Evolutionary conservation across 768 basidiomycete genomes (phyloP).

Genomic region (Xerocomellus chrysenteron): DNA sequence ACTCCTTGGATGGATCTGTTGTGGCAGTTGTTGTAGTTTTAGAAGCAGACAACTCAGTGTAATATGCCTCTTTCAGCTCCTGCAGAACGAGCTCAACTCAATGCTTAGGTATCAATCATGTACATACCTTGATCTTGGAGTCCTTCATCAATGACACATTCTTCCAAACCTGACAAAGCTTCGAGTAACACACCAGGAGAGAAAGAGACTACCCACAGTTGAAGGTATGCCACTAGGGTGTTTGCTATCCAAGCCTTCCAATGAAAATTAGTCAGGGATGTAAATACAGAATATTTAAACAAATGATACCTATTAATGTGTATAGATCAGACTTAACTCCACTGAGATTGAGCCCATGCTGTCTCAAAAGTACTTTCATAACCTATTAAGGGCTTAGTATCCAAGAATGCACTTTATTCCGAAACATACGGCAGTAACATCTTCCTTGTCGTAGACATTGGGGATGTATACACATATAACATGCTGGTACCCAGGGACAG

Average conservation of each 20-base stretch:
- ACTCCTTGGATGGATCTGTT: constrained; percentile 18
- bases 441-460: constrained; percentile 63
- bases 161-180: constrained; percentile 61
- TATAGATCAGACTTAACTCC: constrained; percentile 76
- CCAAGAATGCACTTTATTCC: neutral
- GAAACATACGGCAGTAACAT: constrained; percentile 49
- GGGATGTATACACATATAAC: constrained; percentile 72
- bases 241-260: constrained; percentile 70
- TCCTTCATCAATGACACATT: constrained; percentile 57
- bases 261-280: neutral
- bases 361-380: constrained; percentile 64
- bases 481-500: constrained; percentile 54
- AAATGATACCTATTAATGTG: constrained; percentile 52
- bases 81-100: constrained; percentile 22
- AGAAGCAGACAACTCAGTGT: constrained; percentile 41
- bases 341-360: constrained; percentile 62
- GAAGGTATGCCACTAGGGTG: constrained; percentile 71
- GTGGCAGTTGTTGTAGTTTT: constrained; percentile 26
- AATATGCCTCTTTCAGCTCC: constrained; percentile 65
- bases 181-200: neutral
- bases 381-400: constrained; percentile 37
- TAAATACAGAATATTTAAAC: neutral
- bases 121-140: constrained; percentile 58
- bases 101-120: neutral
- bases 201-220: constrained; percentile 44